These are phyloP conservation scores for Trichophyton rubrum DNA, from an alignment of 2,329 filamentous ascomycete species.

Conservation along the genomic window DNA sequence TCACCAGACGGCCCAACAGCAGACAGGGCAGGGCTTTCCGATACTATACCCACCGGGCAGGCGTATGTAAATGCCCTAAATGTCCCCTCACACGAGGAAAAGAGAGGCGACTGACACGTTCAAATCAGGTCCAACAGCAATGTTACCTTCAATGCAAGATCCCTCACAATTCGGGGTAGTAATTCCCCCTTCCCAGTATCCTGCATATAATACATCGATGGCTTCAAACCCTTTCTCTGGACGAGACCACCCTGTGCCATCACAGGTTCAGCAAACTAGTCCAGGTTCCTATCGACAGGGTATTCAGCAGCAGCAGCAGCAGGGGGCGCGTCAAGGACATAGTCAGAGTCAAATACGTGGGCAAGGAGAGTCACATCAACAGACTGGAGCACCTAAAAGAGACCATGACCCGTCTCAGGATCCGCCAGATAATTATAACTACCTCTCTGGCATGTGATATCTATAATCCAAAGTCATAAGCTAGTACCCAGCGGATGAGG, in stretches of 20 bases:
- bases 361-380: background rate
- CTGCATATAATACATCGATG: background rate
- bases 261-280: background rate
- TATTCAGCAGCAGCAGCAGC: background rate
- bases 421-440: background rate
- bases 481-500: background rate
- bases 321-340: background rate
- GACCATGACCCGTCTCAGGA: background rate
- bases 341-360: background rate
- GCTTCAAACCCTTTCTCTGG: background rate
- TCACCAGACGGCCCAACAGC: background rate
- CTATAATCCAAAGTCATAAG: background rate
- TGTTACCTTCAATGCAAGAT: background rate
- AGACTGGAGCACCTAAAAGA: background rate
- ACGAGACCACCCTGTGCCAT: background rate
- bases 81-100: background rate
- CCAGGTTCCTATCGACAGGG: background rate
- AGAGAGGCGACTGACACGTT: background rate
- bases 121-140: background rate
- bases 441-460: background rate
- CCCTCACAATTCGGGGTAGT: background rate
- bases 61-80: background rate
- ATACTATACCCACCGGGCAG: background rate
- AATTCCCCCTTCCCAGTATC: background rate
- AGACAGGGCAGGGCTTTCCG: background rate